Evolutionary conservation across 768 basidiomycete genomes (phyloP), one percentile per base, ranked within the genome.

Genomic region (Tulasnella sp.): DNA sequence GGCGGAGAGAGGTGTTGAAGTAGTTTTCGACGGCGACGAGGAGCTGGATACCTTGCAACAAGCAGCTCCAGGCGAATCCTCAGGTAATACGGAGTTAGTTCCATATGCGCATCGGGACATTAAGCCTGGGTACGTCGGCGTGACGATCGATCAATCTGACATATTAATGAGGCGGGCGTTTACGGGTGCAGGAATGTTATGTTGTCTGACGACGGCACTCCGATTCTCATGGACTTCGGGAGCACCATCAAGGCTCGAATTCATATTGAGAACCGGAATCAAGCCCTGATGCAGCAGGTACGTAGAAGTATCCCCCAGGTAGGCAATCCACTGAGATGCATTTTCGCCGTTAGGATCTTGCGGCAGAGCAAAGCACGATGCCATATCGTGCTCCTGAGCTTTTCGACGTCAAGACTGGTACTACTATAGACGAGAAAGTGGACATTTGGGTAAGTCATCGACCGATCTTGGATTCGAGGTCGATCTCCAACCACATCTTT

Each of bases 211-310:
- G 88, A 96, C 56, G 91, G 88, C 1, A 76, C 79, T 8, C 88
- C 96, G 1, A 88, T 99, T 61, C 80, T 99, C 8, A 99, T 99
- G 96, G 96, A 99, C 72, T 93, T 99, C 71, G 96, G 96, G 19
- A 96, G 92, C 64, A 80, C 86, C 1, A 77, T 85, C 67, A 88
- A 87, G 70, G 96, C 96, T 3, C 77, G 94, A 29, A 81, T 98
- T 60, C 76, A 75, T 24, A 79, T 98, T 60, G 81, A 86, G 61
- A 91, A 81, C 60, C 80, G 96, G 24, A 84, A 85, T 24, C 86
- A 92, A 69, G 96, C 96, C 0, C 71, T 99, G 48, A 67, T 87
- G 17, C 92, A 97, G 65, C 96, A 98, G 76, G 87, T 86, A 59
- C 53, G 73, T 62, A 15, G 15, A 45, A 51, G 30, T 19, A 26